Evolutionary conservation across 2,329 filamentous ascomycete genomes (phyloP).

Genomic region (Ambrosiella cleistominuta): DNA sequence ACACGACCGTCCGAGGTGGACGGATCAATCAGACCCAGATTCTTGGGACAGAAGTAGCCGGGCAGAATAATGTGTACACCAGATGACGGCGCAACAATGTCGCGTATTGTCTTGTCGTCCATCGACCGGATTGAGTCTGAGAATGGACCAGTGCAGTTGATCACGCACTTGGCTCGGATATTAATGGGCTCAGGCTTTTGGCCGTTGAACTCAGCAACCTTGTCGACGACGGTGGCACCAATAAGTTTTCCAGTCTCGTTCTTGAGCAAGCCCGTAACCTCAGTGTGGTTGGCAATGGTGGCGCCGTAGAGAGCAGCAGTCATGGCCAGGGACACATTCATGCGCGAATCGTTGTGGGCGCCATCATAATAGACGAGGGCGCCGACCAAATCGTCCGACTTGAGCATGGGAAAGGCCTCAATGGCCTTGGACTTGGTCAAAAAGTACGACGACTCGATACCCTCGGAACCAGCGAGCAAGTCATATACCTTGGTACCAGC

Average conservation of each 20-base stretch:
- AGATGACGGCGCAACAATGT: constrained; percentile 72
- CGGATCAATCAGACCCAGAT: constrained; percentile 79
- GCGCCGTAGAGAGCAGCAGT: constrained; percentile 75
- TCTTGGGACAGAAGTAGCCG: constrained; percentile 67
- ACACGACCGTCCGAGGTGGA: constrained; percentile 75
- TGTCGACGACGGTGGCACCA: constrained; percentile 56
- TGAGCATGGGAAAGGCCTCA: constrained; percentile 78
- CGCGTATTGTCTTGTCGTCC: constrained; percentile 52
- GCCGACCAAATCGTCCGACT: constrained; percentile 59
- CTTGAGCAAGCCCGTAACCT: constrained; percentile 62
- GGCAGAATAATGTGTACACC: constrained; percentile 77
- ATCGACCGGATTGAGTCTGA: constrained; percentile 72
- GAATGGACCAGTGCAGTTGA: constrained; percentile 82
- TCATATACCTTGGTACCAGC: constrained; percentile 69
- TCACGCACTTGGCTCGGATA: constrained; percentile 61
- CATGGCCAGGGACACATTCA: constrained; percentile 80
- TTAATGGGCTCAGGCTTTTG: constrained; percentile 41
- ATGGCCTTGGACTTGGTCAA: constrained; percentile 71
- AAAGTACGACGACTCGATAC: constrained; percentile 80
- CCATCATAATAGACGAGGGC: constrained; percentile 85
- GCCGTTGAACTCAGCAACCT: constrained; percentile 48
- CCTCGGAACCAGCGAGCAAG: constrained; percentile 67
- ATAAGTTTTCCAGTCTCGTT: constrained; percentile 54
- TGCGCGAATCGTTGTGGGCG: constrained; percentile 78
- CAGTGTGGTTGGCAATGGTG: constrained; percentile 68